A percentile compares a stretch with the other conserved stretches of the same genome.
Evolutionary conservation across 345 rosid genomes (phyloP).

Genomic region (Pelargonium nanum): DNA sequence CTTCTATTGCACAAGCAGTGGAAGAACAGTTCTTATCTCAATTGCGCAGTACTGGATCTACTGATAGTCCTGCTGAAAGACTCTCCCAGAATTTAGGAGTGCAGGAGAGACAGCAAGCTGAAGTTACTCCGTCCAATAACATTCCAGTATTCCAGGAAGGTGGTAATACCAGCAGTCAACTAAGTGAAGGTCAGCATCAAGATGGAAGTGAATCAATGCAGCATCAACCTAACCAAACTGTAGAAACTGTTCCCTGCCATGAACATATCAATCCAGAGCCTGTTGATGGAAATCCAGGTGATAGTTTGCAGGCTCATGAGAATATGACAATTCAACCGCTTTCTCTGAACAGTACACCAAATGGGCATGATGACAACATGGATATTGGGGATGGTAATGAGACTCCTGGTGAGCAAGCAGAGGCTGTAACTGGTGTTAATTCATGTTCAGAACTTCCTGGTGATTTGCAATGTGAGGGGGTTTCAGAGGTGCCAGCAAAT

Average conservation of each 20-base stretch:
- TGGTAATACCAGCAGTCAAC: slow-evolving; percentile 35
- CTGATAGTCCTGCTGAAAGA: slow-evolving; percentile 39
- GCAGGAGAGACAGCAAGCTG: slow-evolving; percentile 48
- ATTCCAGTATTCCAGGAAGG: slow-evolving; percentile 33
- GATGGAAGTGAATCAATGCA: slow-evolving; percentile 28
- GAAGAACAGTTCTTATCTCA: slow-evolving; percentile 79
- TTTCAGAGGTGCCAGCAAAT: slow-evolving; percentile 28
- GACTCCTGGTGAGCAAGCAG: slow-evolving; percentile 30
- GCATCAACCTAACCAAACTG: slow-evolving; percentile 25
- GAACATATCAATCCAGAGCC: slow-evolving; percentile 27
- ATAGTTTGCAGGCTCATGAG: slow-evolving; percentile 24
- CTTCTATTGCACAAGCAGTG: slow-evolving; percentile 75
- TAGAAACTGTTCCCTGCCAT: slow-evolving; percentile 25
- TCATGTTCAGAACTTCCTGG: slow-evolving; percentile 32
- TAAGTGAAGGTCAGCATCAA: slow-evolving; percentile 40
- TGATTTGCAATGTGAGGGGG: slow-evolving; percentile 20
- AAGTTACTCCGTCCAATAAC: slow-evolving; percentile 31
- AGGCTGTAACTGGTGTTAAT: slow-evolving; percentile 28
- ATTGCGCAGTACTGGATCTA: slow-evolving; percentile 39
- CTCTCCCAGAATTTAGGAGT: slow-evolving; percentile 48
- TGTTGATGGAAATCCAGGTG: slow-evolving; percentile 23
- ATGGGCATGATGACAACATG: slow-evolving; percentile 53
- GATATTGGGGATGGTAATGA: slow-evolving; percentile 60
- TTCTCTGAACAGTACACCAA: slow-evolving; percentile 40
- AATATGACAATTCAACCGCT: slow-evolving; percentile 38